phyloP scores from a whole-genome alignment of 2,329 filamentous ascomycete genomes.

The Lachnellula subtilissima region DNA sequence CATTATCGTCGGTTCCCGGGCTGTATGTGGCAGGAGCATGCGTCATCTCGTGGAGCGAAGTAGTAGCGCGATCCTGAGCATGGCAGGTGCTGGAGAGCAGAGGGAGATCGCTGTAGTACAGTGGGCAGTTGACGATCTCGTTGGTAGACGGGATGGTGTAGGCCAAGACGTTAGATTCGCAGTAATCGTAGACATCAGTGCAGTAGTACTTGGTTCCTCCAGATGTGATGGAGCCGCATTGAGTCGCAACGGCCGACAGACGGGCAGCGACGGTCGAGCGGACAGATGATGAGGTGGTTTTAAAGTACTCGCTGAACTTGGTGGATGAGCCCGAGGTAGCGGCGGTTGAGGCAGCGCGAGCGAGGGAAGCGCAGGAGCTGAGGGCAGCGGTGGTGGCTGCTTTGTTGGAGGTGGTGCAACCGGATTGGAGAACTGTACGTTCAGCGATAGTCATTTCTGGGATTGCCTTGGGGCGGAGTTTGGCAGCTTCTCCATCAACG shows the following conservation, averaged over 20 bases:
- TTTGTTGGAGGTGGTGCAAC: conserved; percentile 48
- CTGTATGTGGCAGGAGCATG: conserved; percentile 50
- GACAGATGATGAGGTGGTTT: conserved; percentile 43
- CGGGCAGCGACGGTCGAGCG: conserved; percentile 46
- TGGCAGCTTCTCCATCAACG: conserved; percentile 52
- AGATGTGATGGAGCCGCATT: conserved; percentile 47
- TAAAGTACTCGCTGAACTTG: conserved; percentile 60
- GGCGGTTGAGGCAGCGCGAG: conserved; percentile 46
- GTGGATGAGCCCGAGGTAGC: conserved; percentile 44
- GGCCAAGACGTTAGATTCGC: conserved; percentile 48
- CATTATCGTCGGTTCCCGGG: conserved; percentile 55
- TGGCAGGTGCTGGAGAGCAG: conserved; percentile 50
- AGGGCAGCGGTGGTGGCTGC: conserved; percentile 47
- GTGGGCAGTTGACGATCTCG: conserved; percentile 57
- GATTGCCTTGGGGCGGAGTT: conserved; percentile 44
- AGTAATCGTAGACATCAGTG: conserved; percentile 50
- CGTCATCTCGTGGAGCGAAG: conserved; percentile 61
- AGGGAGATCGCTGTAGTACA: conserved; percentile 53
- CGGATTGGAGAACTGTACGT: conserved; percentile 47
- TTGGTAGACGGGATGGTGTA: conserved; percentile 53
- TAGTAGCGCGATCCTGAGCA: conserved; percentile 60
- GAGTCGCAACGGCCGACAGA: conserved; percentile 48
- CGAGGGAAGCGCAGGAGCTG: conserved; percentile 48
- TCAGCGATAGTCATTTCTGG: conserved; percentile 36
- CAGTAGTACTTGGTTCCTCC: conserved; percentile 54